Evolutionary conservation across 768 basidiomycete genomes (phyloP).

Genomic region (Amyloporia xantha): DNA sequence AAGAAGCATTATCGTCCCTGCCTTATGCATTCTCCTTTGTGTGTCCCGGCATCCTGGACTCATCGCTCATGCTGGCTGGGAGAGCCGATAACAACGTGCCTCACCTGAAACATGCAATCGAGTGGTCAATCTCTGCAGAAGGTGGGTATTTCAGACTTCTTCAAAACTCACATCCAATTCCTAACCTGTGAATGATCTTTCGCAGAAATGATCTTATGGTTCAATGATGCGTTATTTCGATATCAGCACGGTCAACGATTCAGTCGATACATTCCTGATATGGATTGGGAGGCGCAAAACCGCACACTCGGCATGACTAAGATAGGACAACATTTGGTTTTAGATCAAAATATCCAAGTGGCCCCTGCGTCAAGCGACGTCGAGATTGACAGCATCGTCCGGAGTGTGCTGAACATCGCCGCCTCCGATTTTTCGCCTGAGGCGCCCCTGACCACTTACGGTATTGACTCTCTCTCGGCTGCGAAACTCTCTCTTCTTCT

Average conservation of each 20-base stretch:
- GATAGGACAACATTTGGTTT: constrained; percentile 2
- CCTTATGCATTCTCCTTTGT: constrained; percentile 7
- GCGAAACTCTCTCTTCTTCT: constrained; percentile 30
- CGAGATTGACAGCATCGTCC: constrained; percentile 9
- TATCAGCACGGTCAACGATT: constrained; percentile 16
- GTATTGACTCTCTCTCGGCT: constrained; percentile 37
- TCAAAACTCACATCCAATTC: no score
- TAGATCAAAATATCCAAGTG: not conserved
- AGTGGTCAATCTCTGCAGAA: constrained; percentile 6
- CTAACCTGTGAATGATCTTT: no score
- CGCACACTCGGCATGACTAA: constrained; percentile 1
- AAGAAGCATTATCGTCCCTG: not conserved
- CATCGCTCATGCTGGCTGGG: constrained; percentile 1
- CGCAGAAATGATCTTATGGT: constrained; percentile 22
- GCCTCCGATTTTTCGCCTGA: constrained; percentile 29
- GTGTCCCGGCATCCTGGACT: constrained; percentile 3
- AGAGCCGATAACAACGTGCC: not conserved
- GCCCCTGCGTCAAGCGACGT: not conserved
- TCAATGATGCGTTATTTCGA: constrained; percentile 25
- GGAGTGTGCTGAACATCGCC: constrained; percentile 25
- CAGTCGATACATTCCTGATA: constrained; percentile 25
- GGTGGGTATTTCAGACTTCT: no score
- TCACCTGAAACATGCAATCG: not conserved
- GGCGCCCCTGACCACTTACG: constrained; percentile 36
- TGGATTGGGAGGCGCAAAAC: constrained; percentile 23